Conservation (phyloP, 2,329 filamentous ascomycete species). For the Trichophyton benhamiae region DNA sequence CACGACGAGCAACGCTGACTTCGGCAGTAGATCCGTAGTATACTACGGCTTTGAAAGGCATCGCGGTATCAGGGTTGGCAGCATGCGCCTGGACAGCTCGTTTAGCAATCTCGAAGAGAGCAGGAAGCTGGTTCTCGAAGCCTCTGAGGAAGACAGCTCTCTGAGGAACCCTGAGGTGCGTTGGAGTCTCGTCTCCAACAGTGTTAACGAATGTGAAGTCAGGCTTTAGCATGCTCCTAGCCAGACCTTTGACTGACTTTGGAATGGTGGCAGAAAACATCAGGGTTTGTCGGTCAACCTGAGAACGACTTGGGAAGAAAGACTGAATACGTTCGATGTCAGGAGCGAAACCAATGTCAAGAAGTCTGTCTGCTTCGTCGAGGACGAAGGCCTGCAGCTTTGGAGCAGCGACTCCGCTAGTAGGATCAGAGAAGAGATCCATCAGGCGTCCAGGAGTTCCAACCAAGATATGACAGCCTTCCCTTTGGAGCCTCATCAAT, state of each 20-base stretch:
- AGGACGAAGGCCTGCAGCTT: conserved; percentile 49
- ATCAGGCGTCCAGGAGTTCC: conserved; percentile 80
- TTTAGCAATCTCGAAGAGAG: conserved; percentile 62
- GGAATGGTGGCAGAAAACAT: conserved; percentile 94
- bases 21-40: conserved; percentile 74
- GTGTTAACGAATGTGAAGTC: conserved; percentile 84
- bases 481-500: conserved; percentile 52
- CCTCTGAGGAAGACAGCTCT: conserved; percentile 54
- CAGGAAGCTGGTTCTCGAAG: conserved; percentile 64
- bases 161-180: conserved; percentile 75
- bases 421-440: conserved; percentile 61
- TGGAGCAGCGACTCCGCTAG: conserved; percentile 51
- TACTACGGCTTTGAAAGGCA: conserved; percentile 88
- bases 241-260: conserved; percentile 65
- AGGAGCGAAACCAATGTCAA: conserved; percentile 55
- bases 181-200: conserved; percentile 74
- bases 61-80: conserved; percentile 25
- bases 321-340: conserved; percentile 51
- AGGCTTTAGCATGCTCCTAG: conserved; percentile 63
- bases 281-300: conserved; percentile 71
- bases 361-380: conserved; percentile 55
- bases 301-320: conserved; percentile 48
- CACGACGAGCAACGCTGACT: conserved; percentile 51
- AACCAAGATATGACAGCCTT: conserved; percentile 81
- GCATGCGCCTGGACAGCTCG: conserved; percentile 42